phyloP scores from a whole-genome alignment of 2,329 filamentous ascomycete genomes.

The Colletotrichum orchidophilum region DNA sequence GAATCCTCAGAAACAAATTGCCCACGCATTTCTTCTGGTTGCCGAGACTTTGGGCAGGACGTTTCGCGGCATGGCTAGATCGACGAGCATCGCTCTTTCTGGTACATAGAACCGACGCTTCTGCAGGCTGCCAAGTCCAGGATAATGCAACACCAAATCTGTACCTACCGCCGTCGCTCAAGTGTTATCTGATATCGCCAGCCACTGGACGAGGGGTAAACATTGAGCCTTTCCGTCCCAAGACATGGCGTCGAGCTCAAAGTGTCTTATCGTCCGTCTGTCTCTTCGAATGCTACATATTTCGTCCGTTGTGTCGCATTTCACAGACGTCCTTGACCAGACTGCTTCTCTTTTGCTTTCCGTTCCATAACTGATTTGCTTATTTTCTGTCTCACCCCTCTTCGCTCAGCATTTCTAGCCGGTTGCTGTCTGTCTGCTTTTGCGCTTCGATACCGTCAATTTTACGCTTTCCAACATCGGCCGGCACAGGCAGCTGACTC shows the following conservation, averaged over 20 bases:
- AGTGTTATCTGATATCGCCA: background rate
- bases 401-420: background rate
- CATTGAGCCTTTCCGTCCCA: background rate
- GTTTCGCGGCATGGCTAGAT: background rate
- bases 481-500: no score
- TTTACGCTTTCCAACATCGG: background rate
- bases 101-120: background rate
- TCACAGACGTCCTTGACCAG: background rate
- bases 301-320: background rate
- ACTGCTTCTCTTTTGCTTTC: background rate
- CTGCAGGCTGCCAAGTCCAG: slow-evolving; percentile 12
- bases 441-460: background rate
- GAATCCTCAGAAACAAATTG: background rate
- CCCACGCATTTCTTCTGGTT: background rate
- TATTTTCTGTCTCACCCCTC: no score
- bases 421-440: no score
- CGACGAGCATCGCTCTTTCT: background rate
- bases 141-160: slow-evolving; percentile 3
- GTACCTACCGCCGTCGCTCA: background rate
- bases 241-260: slow-evolving; percentile 11
- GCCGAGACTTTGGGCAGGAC: background rate
- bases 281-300: background rate
- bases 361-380: background rate
- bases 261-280: background rate
- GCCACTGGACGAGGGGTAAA: background rate